Conservation (phyloP, 2,329 filamentous ascomycete species). For the Scolecobasidium constrictum region DNA sequence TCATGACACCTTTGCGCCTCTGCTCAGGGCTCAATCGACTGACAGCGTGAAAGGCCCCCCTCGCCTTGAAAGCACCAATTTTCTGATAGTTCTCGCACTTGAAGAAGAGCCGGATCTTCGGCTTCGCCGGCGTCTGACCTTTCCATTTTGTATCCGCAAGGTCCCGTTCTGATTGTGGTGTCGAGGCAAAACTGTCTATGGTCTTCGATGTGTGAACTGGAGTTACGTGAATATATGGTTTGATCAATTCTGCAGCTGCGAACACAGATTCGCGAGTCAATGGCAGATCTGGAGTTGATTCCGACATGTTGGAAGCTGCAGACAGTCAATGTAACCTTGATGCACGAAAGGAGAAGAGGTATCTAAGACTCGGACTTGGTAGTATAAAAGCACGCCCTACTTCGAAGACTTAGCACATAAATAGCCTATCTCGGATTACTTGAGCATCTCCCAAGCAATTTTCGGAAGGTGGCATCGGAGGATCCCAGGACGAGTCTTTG, state of each 20-base stretch:
- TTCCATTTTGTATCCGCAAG: constrained; percentile 48
- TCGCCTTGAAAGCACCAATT: constrained; percentile 84
- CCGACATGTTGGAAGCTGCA: constrained; percentile 34
- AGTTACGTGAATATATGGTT: constrained; percentile 67
- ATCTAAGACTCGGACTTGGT: no score
- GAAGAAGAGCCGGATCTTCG: constrained; percentile 70
- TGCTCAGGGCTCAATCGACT: constrained; percentile 55
- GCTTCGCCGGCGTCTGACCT: constrained; percentile 46
- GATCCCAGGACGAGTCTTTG: no score
- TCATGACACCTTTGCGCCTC: constrained; percentile 65
- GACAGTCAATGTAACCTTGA: background rate
- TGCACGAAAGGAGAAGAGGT: no score
- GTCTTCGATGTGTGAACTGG: constrained; percentile 73
- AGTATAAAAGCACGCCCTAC: no score
- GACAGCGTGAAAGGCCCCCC: constrained; percentile 83
- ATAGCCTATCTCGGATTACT: no score
- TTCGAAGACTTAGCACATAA: no score
- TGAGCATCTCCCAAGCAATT: no score
- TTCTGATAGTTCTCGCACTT: constrained; percentile 93
- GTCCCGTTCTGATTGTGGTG: constrained; percentile 45
- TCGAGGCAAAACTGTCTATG: constrained; percentile 63
- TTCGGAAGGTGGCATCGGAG: no score
- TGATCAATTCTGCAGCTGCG: constrained; percentile 62
- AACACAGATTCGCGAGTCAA: constrained; percentile 63
- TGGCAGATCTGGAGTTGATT: constrained; percentile 39